Base-by-base conservation (phyloP, 1,284 basidiomycete species). In the Irpex lacteus region DNA sequence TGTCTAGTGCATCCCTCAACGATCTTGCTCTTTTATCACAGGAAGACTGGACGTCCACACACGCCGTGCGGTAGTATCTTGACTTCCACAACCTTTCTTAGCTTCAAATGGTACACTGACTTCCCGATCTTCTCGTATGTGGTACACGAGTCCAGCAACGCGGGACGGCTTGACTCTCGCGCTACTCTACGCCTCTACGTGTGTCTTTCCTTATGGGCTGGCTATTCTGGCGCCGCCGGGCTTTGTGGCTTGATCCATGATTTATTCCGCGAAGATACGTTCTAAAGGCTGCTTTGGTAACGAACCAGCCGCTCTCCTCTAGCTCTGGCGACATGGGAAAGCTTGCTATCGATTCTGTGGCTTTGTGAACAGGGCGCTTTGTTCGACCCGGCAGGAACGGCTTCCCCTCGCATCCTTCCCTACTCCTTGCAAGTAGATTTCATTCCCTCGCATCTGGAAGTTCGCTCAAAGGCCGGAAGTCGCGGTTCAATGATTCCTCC, bases 1-100 rank as follows among this genome's bases (percentile, higher is more conserved):
- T 7, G 36, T 56, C 15, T 34, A 58, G 61, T 15, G 40, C 37
- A 54, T 55, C 73, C 73, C 73, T 70, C 73, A 72, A 71, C 69
- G 5, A 56, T 69, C 70, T 60, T 65, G 67, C 56, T 70, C 73
- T 74, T 73, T 67, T 69, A 69, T 15, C 18, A 74, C 73, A 73
- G 71, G 67, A 72, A 74, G 73, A 71, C 68, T 67, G 68, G 69
- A 72, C 68, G 61, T 66, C 57, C 62, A 63, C 19, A 65, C 68
- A 71, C 71, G 60, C 69, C 60, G 68, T 63, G 66, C 66, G 67
- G 63, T 68, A 70, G 67, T 68, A 72, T 62, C 61, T 59, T 61
- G 68, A 66, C 65, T 66, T 56, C 19, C 69, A 66, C 73, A 70
- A 62, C 21, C n/a, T 57, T n/a, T 49, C 47, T 13, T 18, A 15